phyloP scores from a whole-genome alignment of 2,329 filamentous ascomycete genomes.

The Aspergillus sp. region DNA sequence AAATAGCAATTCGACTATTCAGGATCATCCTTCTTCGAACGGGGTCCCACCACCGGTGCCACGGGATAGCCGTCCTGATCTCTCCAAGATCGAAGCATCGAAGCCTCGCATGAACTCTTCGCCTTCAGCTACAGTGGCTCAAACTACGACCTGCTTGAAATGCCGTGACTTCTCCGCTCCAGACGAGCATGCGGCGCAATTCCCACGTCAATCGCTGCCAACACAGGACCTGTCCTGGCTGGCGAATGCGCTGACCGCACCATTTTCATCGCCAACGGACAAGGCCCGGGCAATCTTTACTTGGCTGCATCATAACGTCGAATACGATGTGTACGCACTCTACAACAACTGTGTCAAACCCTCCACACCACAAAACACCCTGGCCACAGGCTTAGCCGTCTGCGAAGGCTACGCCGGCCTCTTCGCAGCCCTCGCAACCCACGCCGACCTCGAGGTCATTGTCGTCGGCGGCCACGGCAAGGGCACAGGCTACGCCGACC shows the following conservation, averaged over 20 bases:
- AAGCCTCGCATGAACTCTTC: constrained; percentile 39
- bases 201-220: constrained; percentile 66
- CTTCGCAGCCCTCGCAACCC: constrained; percentile 68
- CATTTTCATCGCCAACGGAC: constrained; percentile 76
- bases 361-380: constrained; percentile 64
- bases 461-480: constrained; percentile 77
- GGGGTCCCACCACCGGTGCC: constrained; percentile 46
- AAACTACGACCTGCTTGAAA: constrained; percentile 54
- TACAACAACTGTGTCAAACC: constrained; percentile 63
- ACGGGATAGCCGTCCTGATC: constrained; percentile 50
- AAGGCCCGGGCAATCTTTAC: constrained; percentile 90
- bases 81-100: constrained; percentile 49
- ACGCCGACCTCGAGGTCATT: constrained; percentile 71
- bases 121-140: constrained; percentile 8
- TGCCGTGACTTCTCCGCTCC: constrained; percentile 84
- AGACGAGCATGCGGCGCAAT: constrained; percentile 69
- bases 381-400: constrained; percentile 73
- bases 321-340: constrained; percentile 74
- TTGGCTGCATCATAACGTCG: constrained; percentile 91
- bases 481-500: constrained; percentile 64
- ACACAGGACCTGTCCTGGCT: constrained; percentile 64
- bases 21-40: constrained; percentile 14
- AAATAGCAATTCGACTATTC: constrained; percentile 3
- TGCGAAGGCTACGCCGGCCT: constrained; percentile 86
- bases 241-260: constrained; percentile 67